A percentile compares a stretch with the other conserved stretches of the same genome.
phyloP scores from a whole-genome alignment of 192 early-diverging fungal species.

The Coemansia sp. region DNA sequence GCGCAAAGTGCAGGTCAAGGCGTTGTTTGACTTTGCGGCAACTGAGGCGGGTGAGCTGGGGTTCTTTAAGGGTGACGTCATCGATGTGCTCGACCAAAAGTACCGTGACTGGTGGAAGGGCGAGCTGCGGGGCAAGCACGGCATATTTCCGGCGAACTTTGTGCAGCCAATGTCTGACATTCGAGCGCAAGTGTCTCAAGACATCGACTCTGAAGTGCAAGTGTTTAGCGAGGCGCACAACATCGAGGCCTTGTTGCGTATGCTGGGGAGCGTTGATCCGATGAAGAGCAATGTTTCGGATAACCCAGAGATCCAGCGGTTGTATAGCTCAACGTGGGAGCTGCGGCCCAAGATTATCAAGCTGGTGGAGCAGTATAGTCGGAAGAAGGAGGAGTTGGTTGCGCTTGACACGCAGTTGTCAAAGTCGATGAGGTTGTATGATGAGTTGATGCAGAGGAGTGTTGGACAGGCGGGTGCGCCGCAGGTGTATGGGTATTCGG shows the following conservation, averaged over 20 bases:
- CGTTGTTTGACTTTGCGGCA: conserved; percentile 90
- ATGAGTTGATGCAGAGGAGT: conserved; percentile 47
- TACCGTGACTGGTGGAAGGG: conserved; percentile 99
- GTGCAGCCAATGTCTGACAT: conserved; percentile 74
- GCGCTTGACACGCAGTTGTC: conserved; percentile 33
- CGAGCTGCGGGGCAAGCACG: conserved; percentile 76
- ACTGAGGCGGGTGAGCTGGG: conserved; percentile 90
- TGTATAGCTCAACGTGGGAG: conserved; percentile 79
- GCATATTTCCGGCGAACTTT: conserved; percentile 98
- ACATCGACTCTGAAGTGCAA: conserved; percentile 64
- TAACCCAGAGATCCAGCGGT: conserved; percentile 80
- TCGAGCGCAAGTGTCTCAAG: conserved; percentile 55
- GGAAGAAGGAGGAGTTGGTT: conserved; percentile 72
- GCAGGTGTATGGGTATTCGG: too few relatives aligned
- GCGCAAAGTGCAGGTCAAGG: conserved; percentile 78
- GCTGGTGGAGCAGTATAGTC: conserved; percentile 77
- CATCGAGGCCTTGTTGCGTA: conserved; percentile 73
- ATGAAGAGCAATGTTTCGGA: conserved; percentile 80
- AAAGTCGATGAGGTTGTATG: conserved; percentile 42
- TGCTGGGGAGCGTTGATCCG: conserved; percentile 78
- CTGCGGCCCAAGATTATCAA: conserved; percentile 83
- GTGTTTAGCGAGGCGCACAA: conserved; percentile 72
- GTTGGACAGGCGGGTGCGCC: conserved; percentile 11
- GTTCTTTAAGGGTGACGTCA: conserved; percentile 83
- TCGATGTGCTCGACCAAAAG: conserved; percentile 87